phyloP scores from a whole-genome alignment of 208 protist species.

The Phytomonas sp. region DNA sequence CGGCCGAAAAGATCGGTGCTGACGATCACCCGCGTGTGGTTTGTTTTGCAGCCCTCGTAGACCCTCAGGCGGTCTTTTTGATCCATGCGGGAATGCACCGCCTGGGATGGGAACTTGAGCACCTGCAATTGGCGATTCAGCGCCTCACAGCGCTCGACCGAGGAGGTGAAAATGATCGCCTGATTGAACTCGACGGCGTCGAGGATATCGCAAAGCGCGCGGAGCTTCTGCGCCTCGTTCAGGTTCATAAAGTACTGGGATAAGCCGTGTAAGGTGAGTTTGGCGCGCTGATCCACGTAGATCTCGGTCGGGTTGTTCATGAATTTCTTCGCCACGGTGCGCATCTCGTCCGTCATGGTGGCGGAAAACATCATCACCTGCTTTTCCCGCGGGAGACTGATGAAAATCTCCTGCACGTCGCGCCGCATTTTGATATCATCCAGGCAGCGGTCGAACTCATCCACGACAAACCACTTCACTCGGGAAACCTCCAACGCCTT shows the following conservation, averaged over 20 bases:
- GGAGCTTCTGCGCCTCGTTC: slow-evolving; percentile 95
- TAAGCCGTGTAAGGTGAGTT: slow-evolving; percentile 98
- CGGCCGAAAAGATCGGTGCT: slow-evolving; percentile 99
- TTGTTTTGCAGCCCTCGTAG: slow-evolving; percentile 97
- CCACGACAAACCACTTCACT: slow-evolving; percentile 98
- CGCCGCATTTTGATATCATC: slow-evolving; percentile 93
- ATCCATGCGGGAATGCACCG: slow-evolving; percentile 93
- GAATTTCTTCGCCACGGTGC: slow-evolving; percentile 96
- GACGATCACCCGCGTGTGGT: slow-evolving; percentile 97
- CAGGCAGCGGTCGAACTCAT: slow-evolving; percentile 99
- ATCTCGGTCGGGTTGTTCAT: slow-evolving; percentile 96
- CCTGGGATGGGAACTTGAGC: slow-evolving; percentile 95
- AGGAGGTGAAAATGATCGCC: slow-evolving; percentile 99
- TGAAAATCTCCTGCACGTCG: slow-evolving; percentile 98
- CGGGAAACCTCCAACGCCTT: slow-evolving; percentile 90
- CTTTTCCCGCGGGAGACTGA: slow-evolving; percentile 95
- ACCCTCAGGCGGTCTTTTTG: slow-evolving; percentile 89
- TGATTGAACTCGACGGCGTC: slow-evolving; percentile 99
- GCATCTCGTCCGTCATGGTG: slow-evolving; percentile 95
- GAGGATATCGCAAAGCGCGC: slow-evolving; percentile 96
- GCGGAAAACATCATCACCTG: slow-evolving; percentile 99
- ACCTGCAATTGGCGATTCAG: slow-evolving; percentile 94
- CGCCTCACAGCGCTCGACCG: slow-evolving; percentile 87
- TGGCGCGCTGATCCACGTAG: slow-evolving; percentile 96
- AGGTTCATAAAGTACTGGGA: slow-evolving; percentile 98